Evolutionary conservation across 164 flowering plant species (phyloP), one percentile per base, ranked within the genome.

Genomic region (Cinnamomum chago): DNA sequence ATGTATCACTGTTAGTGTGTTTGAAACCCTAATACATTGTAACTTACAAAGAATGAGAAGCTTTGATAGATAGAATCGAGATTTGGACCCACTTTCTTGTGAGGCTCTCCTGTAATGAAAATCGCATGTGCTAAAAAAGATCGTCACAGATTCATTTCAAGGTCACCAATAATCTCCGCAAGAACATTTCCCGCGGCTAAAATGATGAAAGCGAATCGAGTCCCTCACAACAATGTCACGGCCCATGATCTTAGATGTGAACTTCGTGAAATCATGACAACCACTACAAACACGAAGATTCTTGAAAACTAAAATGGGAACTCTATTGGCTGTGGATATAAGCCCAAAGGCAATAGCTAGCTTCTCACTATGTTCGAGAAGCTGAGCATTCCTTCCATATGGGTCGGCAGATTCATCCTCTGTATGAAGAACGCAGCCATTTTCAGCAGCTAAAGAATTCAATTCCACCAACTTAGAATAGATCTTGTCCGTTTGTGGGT

Each of bases 311-410:
- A 79, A 35, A 23, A 89, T 74, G 9, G 90, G 84, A 47, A 80
- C 70, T 50, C 72, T 80, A 27, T 18, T 35, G 52, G 83, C 68
- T n/a, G 79, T 50, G n/a, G 86, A 81, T 71, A 89, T 81, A 23
- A 89, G 88, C 27, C 89, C 88, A 79, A 78, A 89, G 24, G 88
- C 85, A 64, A 89, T 83, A 12, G 87, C 90, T 65, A 89, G 85
- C 79, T 83, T 87, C 82, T 89, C 90, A 52, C 89, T 88, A 25
- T 86, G 89, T 6, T 76, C 89, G 71, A 83, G 82, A 73, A 81
- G 85, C 73, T 88, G 88, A 28, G 78, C 82, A 60, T 77, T 82
- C 50, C 86, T 71, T 72, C 78, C 83, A 22, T 74, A 73, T 73
- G 82, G 76, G 75, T 52, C 65, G 23, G 50, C 10, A 3, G 60